phyloP scores from a whole-genome alignment of 2,329 filamentous ascomycete genomes.

The Tolypocladium album region DNA sequence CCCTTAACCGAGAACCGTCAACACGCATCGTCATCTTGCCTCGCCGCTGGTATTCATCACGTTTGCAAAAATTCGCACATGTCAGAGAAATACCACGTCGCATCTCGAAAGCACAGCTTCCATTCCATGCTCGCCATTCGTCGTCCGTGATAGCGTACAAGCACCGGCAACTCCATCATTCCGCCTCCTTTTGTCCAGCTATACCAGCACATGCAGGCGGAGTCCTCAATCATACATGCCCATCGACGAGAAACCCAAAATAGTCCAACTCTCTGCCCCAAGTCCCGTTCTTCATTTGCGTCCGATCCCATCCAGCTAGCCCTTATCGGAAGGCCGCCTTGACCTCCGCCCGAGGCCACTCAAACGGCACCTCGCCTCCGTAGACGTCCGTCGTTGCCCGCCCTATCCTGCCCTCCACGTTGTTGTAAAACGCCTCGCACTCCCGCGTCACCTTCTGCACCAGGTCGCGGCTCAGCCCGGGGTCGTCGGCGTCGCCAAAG shows the following conservation, averaged over 20 bases:
- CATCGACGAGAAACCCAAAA: neutral
- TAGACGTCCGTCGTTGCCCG: slow-evolving; percentile 52
- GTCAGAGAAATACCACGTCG: neutral
- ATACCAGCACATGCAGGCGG: neutral
- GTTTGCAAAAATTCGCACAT: neutral
- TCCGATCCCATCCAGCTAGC: neutral
- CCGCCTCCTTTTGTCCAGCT: neutral
- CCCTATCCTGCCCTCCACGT: slow-evolving; percentile 50
- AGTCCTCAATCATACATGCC: neutral
- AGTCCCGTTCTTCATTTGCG: neutral
- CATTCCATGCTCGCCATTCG: neutral
- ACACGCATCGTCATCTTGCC: neutral
- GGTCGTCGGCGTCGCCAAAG: slow-evolving; percentile 81
- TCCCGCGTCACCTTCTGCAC: slow-evolving; percentile 47
- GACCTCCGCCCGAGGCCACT: slow-evolving; percentile 55
- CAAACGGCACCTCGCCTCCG: slow-evolving; percentile 52
- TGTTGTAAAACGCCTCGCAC: slow-evolving; percentile 52
- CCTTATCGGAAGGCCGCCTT: slow-evolving; percentile 41
- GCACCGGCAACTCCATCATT: neutral
- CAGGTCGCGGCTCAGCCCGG: slow-evolving; percentile 47
- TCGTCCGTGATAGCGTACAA: neutral
- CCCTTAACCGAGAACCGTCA: no score
- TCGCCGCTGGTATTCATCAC: neutral
- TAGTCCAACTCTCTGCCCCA: neutral
- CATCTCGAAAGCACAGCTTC: neutral